A percentile compares a stretch with the other conserved stretches of the same genome.
These are phyloP conservation scores for Chaetomium strumarium DNA, from an alignment of 2,329 filamentous ascomycete species.

Conservation along the genomic window DNA sequence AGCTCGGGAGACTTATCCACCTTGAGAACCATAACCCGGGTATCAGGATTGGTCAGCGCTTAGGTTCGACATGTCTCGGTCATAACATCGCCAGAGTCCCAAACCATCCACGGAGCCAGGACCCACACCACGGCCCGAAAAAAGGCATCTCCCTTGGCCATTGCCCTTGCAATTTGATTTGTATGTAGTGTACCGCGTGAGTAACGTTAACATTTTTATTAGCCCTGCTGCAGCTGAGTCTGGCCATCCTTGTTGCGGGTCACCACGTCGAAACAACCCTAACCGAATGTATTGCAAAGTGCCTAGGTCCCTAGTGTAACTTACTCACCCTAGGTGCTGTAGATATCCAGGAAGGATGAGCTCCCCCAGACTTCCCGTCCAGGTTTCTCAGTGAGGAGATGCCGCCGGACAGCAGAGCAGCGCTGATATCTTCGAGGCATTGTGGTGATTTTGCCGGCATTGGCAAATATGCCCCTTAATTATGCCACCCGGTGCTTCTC, in stretches of 20 bases:
- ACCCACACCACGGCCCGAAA: slow-evolving; percentile 4
- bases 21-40: background rate
- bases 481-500: slow-evolving; percentile 23
- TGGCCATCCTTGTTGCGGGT: slow-evolving; percentile 19
- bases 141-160: slow-evolving; percentile 3
- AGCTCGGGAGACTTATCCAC: slow-evolving; percentile 1
- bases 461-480: slow-evolving; percentile 27
- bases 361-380: slow-evolving; percentile 16
- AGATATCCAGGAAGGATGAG: slow-evolving; percentile 16
- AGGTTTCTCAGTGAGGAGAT: slow-evolving; percentile 20
- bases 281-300: background rate
- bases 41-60: slow-evolving; percentile 13
- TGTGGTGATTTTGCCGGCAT: slow-evolving; percentile 28
- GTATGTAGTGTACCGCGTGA: background rate
- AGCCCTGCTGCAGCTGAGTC: slow-evolving; percentile 4
- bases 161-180: slow-evolving; percentile 12
- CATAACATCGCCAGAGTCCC: background rate
- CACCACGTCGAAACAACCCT: slow-evolving; percentile 16
- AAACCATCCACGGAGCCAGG: background rate
- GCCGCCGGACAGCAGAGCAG: slow-evolving; percentile 17
- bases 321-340: background rate
- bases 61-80: background rate
- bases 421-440: slow-evolving; percentile 22
- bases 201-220: no score
- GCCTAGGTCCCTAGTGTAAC: no score